Base-by-base conservation (phyloP, 257 asterid genomes). In the Fraxinus excelsior region DNA sequence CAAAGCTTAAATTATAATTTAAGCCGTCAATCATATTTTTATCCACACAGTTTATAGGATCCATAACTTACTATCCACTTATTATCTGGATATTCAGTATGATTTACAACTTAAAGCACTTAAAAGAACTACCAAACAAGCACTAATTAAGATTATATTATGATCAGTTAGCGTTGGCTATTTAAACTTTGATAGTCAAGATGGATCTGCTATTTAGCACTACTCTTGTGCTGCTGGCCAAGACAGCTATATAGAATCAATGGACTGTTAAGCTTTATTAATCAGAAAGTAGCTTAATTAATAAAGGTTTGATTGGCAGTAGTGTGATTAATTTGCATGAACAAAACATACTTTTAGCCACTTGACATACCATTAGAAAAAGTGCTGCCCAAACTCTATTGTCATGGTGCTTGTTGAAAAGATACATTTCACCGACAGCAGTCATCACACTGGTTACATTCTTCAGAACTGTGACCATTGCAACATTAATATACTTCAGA, bases 391-490 rank as follows among this genome's bases (percentile, higher is more conserved):
- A 95, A 79, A 95, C 99, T 78, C 85, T 88, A 82, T 86, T 93
- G 64, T 89, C 99, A 67, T 95, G 99, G 73, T 86, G 96, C 93
- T 90, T 95, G 87, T 80, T 86, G 89, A 95, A 93, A 37, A 95
- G 74, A 87, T 95, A 91, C 93, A 95, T 95, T 85, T 95, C 99
- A 70, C 99, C 99, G 44, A 91, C 87, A 76, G 97, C 99, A 72
- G 99, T 95, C 12, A 95, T 91, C 87, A 93, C 99, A 84, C 93
- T 95, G 66, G 99, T 93, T 62, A 91, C 93, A 77, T 95, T 95
- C 97, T 95, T 95, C 85, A 95, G 87, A 91, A 93, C 97, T 13
- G 99, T 95, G 72, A 95, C 98, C 99, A 95, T 95, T 70, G 99
- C 98, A 67, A 95, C 97, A 32, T 93, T 93, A 74, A 95, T 93